Evolutionary conservation across 768 basidiomycete species (phyloP).

Genomic region (Calocybe cyanea): DNA sequence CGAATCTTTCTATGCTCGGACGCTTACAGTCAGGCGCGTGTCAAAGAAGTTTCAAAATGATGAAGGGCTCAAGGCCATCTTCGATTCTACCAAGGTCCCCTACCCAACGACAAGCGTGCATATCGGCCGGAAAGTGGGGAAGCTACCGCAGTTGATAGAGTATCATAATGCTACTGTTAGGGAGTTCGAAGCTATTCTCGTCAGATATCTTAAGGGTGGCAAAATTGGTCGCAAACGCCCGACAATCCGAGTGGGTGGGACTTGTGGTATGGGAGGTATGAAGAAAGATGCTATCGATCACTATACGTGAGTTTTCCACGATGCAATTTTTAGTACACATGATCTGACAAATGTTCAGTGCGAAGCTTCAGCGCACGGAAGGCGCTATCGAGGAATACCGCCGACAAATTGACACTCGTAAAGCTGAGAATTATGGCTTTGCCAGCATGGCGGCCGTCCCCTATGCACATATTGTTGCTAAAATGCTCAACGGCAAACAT

Average conservation of each 20-base stretch:
- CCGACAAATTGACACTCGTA: conserved; percentile 63
- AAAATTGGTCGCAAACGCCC: conserved; percentile 79
- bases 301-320: conserved; percentile 64
- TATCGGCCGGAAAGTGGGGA: conserved; percentile 82
- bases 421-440: conserved; percentile 88
- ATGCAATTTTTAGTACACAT: neutral
- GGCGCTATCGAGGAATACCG: conserved; percentile 71
- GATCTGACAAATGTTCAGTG: conserved; percentile 27
- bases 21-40: conserved; percentile 78
- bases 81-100: conserved; percentile 71
- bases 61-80: conserved; percentile 74
- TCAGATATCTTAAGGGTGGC: conserved; percentile 85
- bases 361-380: conserved; percentile 64
- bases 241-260: conserved; percentile 73
- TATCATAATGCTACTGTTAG: conserved; percentile 93
- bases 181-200: conserved; percentile 84
- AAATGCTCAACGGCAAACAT: conserved; percentile 60
- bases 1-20: conserved; percentile 90
- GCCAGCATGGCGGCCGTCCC: conserved; percentile 87
- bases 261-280: conserved; percentile 76
- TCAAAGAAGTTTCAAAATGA: conserved; percentile 81
- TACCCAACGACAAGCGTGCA: conserved; percentile 92
- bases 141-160: conserved; percentile 86
- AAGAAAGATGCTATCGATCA: conserved; percentile 92
- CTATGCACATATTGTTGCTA: conserved; percentile 84